Base-by-base conservation (phyloP, 805 yeast species). In the Lipomyces orientalis region DNA sequence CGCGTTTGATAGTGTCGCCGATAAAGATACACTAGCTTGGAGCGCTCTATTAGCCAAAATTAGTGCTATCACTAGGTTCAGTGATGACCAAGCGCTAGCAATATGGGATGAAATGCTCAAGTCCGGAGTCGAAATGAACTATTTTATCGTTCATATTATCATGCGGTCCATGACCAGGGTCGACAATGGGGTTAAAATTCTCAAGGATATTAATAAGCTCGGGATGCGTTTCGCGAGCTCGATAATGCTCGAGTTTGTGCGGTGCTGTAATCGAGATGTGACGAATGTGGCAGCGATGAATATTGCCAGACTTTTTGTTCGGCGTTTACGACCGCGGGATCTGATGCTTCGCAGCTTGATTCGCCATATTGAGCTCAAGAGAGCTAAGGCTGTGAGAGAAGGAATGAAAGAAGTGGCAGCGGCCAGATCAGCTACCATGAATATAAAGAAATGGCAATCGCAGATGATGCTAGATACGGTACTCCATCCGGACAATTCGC, bases 261-360 rank as follows among this genome's bases (percentile, higher is more conserved):
- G 35, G 29, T 58, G 64, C 43, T 68, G 71, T 34, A 67, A 66
- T 54, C 60, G 66, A n/a, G 70, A 66, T 58, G 5, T 12, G 6
- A 25, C 25, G 29, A 34, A 66, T 52, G 58, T 58, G 4, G 29
- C 49, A 19, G 71, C 71, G 10, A 63, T 66, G 71, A 37, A 31
- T 10, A 37, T 55, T n/a, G 69, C 67, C 19, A 57, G 56, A 5
- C 54, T 19, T 5, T 25, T 33, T 25, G 58, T 61, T 9, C 16
- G 31, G 22, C 25, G n/a, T 3, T 14, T 56, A 5, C 34, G 70
- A 12, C 49, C 49, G 22, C 49, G 49, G n/a, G 49, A 43, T 43
- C 49, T 43, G 25, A 43, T 16, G 49, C 22, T 43, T 43, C 49
- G 49, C 8, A 43, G 49, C 49, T 16, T 43, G 49, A 43, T 43